A percentile compares a stretch with the other conserved stretches of the same genome.
These are phyloP conservation scores for Nelumbo lutea DNA, from an alignment of 164 flowering plant genomes.

Conservation along the genomic window DNA sequence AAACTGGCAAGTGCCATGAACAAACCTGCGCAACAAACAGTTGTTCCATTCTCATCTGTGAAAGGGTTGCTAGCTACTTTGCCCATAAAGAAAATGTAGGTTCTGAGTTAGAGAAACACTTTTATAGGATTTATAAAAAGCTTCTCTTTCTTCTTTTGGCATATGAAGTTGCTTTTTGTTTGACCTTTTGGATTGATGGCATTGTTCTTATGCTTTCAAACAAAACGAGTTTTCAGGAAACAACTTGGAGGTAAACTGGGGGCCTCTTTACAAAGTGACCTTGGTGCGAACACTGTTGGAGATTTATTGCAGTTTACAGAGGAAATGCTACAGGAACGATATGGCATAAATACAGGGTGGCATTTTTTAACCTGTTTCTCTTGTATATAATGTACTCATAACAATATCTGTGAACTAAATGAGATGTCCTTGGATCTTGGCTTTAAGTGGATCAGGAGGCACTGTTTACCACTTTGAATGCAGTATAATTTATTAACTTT, in stretches of 20 bases:
- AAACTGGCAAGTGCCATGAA: slow-evolving; percentile 92
- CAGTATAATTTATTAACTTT: background rate
- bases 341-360: slow-evolving; percentile 94
- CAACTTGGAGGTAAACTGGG: slow-evolving; percentile 99
- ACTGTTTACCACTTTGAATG: background rate
- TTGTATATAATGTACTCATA: background rate
- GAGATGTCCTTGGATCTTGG: too few species aligned
- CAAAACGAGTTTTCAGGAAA: slow-evolving; percentile 50
- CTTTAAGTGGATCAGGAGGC: too few species aligned
- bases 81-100: slow-evolving; percentile 89
- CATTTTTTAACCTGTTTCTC: background rate
- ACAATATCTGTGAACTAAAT: background rate
- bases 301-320: slow-evolving; percentile 84
- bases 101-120: background rate
- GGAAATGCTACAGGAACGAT: slow-evolving; percentile 73
- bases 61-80: slow-evolving; percentile 56
- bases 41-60: slow-evolving; percentile 74
- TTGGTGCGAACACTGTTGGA: slow-evolving; percentile 80
- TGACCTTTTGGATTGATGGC: background rate
- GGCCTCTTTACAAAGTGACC: slow-evolving; percentile 68
- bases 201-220: slow-evolving; percentile 1
- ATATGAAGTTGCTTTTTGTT: background rate
- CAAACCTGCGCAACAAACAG: slow-evolving; percentile 97
- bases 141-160: background rate
- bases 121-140: background rate